phyloP scores from a whole-genome alignment of 2,329 filamentous ascomycete genomes.

The Capronia americana region DNA sequence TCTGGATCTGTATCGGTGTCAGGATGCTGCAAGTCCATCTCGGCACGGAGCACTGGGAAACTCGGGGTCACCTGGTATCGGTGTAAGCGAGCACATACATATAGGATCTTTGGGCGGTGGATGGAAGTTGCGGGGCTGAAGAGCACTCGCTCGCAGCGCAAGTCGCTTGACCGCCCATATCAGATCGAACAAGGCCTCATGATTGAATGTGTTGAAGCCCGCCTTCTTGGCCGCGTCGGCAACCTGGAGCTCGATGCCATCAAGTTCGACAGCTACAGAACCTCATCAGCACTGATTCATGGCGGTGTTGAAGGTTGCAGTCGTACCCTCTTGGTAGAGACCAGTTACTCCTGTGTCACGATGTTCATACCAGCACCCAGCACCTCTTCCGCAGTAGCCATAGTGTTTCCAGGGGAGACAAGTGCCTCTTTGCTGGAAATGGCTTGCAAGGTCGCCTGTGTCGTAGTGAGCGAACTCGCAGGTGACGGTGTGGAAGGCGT shows the following conservation, averaged over 20 bases:
- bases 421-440: constrained; percentile 36
- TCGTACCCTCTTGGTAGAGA: constrained; percentile 37
- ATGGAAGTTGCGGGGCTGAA: not conserved
- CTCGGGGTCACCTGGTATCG: no score
- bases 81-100: constrained; percentile 1
- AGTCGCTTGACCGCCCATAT: constrained; percentile 38
- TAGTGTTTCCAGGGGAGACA: constrained; percentile 31
- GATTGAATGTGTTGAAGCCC: constrained; percentile 35
- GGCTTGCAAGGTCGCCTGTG: constrained; percentile 33
- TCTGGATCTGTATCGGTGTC: constrained; percentile 29
- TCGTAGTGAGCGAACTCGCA: constrained; percentile 38
- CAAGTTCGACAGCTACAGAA: constrained; percentile 29
- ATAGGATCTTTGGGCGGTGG: constrained; percentile 23
- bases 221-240: constrained; percentile 33
- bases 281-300: constrained; percentile 11
- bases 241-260: constrained; percentile 35
- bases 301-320: not conserved
- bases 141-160: constrained; percentile 15
- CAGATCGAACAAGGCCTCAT: constrained; percentile 36
- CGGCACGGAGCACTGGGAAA: not conserved
- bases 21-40: not conserved
- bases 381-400: constrained; percentile 29
- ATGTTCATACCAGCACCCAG: constrained; percentile 38
- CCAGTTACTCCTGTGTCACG: constrained; percentile 36
- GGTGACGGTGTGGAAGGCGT: constrained; percentile 15